Percentiles rank a stretch among this genome's conserved stretches.
These are phyloP conservation scores for Gardenia jasminoides DNA, from an alignment of 257 asterid genomes.

Conservation along the genomic window DNA sequence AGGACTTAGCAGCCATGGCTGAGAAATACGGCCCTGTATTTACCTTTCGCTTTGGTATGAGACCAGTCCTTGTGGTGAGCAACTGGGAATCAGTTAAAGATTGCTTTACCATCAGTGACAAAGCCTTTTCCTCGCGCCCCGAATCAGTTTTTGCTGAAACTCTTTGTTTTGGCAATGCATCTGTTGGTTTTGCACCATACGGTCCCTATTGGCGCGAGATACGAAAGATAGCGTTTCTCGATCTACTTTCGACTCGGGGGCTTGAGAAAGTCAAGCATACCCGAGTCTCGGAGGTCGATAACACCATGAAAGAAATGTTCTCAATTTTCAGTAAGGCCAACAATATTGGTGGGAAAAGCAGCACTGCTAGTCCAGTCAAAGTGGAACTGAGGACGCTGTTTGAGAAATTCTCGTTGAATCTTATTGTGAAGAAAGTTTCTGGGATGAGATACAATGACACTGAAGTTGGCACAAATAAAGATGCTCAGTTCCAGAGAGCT, in stretches of 20 bases:
- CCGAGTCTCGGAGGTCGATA: conserved; percentile 30
- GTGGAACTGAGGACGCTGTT: conserved; percentile 38
- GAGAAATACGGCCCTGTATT: conserved; percentile 54
- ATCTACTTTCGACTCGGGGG: conserved; percentile 44
- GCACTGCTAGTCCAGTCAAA: neutral
- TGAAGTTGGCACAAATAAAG: neutral
- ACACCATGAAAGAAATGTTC: conserved; percentile 26
- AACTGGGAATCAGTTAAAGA: conserved; percentile 55
- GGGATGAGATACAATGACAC: conserved; percentile 33
- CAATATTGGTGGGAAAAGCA: no score
- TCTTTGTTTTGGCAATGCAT: conserved; percentile 47
- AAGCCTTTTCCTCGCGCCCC: conserved; percentile 38
- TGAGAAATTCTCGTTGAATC: conserved; percentile 33
- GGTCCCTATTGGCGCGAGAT: conserved; percentile 56
- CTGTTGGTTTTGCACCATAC: conserved; percentile 37
- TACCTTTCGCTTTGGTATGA: conserved; percentile 35
- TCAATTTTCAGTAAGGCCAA: neutral
- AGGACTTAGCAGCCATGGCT: conserved; percentile 34
- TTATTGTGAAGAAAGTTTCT: conserved; percentile 36
- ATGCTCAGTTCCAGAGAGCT: conserved; percentile 23
- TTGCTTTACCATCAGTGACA: conserved; percentile 55
- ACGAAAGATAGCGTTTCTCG: conserved; percentile 39
- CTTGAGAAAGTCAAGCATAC: conserved; percentile 42
- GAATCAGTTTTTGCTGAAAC: conserved; percentile 23
- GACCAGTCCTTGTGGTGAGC: conserved; percentile 33